Conservation (phyloP, 106 monocot genomes). For the Xerophyta viscosa region DNA sequence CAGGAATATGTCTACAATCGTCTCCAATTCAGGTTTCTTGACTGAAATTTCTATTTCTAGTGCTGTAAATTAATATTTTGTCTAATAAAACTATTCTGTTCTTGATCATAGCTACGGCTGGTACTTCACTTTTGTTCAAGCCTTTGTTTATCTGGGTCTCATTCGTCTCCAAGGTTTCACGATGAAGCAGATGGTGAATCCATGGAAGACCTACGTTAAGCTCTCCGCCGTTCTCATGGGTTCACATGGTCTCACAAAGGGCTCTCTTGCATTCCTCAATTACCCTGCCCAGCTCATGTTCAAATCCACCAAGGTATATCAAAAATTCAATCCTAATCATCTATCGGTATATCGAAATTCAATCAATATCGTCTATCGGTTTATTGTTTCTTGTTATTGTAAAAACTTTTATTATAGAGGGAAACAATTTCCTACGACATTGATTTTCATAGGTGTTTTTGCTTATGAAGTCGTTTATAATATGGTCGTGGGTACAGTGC, state of each 20-base stretch:
- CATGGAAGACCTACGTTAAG: conserved; percentile 81
- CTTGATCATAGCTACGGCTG: conserved; percentile 97
- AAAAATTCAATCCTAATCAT: no score
- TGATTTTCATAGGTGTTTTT: no score
- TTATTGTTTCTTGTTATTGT: no score
- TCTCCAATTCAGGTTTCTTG: conserved; percentile 78
- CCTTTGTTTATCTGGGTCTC: conserved; percentile 76
- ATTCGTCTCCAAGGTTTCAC: conserved; percentile 76
- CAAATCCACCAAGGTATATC: conserved; percentile 84
- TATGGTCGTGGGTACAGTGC: no score
- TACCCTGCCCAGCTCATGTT: conserved; percentile 98
- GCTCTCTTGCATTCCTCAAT: conserved; percentile 88
- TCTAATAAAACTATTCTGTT: no score
- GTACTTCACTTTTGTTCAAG: conserved; percentile 97
- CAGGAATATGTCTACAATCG: conserved; percentile 98
- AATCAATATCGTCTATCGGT: no score
- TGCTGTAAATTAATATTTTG: no score
- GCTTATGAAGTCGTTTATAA: no score
- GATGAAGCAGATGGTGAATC: conserved; percentile 82
- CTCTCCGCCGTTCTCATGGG: conserved; percentile 81
- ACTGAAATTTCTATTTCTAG: no score
- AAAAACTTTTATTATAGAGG: no score
- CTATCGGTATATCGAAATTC: no score
- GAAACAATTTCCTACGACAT: no score
- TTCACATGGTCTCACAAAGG: conserved; percentile 88